Conservation (phyloP, 306 rosid genomes). For the Cicer yamashitae region DNA sequence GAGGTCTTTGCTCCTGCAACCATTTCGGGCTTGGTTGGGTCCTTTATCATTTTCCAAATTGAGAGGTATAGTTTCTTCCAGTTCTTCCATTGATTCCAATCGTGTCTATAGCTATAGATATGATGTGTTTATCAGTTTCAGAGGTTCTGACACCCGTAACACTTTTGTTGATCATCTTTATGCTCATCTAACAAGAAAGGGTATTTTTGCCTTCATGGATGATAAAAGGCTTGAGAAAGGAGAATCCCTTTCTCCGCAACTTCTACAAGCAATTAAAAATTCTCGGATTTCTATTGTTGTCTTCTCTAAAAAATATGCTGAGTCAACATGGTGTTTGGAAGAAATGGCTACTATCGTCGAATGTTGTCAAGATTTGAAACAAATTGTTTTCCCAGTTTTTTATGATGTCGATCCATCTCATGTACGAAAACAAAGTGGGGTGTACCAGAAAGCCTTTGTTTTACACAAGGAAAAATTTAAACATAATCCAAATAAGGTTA, state of each 20-base stretch:
- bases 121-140: constrained; percentile 43
- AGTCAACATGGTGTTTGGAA: constrained; percentile 38
- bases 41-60: background rate
- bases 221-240: constrained; percentile 34
- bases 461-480: background rate
- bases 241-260: background rate
- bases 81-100: background rate
- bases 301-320: constrained; percentile 16
- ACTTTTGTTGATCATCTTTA: constrained; percentile 35
- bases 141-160: constrained; percentile 38
- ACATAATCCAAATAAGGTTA: background rate
- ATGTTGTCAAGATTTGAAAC: background rate
- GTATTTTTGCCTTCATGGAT: constrained; percentile 35
- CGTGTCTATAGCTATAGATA: background rate
- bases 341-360: constrained; percentile 33
- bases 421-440: background rate
- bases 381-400: constrained; percentile 26
- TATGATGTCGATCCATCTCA: constrained; percentile 38
- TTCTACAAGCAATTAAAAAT: background rate
- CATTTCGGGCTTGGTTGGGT: background rate
- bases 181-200: constrained; percentile 11
- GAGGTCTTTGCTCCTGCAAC: constrained; percentile 6
- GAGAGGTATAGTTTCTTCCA: background rate
- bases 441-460: background rate
- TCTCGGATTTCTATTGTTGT: constrained; percentile 16